These are phyloP conservation scores for Diplotaxis tenuifolia DNA, from an alignment of 345 rosid species.

Conservation along the genomic window DNA sequence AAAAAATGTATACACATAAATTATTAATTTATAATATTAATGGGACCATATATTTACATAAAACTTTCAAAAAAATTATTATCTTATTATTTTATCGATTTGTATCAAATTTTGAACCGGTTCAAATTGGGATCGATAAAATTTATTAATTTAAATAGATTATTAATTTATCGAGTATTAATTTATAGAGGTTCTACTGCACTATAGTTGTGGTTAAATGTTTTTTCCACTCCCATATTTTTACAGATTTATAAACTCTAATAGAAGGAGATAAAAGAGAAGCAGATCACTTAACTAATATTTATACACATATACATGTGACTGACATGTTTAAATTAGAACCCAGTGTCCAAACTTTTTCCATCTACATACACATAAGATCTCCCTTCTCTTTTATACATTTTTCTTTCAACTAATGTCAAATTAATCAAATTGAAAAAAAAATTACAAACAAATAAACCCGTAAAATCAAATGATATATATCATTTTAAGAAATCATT, in stretches of 20 bases:
- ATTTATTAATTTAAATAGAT: no score
- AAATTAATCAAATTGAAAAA: constrained; percentile 2
- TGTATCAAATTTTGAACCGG: no score
- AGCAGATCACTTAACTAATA: constrained; percentile 1
- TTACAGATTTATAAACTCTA: neutral
- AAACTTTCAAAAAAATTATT: no score
- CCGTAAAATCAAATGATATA: neutral
- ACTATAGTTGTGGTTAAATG: neutral
- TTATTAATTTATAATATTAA: no score
- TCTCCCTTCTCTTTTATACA: neutral
- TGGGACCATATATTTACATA: no score
- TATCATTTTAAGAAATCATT: neutral
- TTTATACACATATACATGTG: neutral
- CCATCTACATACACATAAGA: constrained; percentile 4
- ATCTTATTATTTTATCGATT: no score
- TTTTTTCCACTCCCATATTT: neutral
- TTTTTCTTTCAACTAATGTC: neutral
- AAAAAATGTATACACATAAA: no score
- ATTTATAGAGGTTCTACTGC: no score
- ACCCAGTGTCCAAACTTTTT: constrained; percentile 23
- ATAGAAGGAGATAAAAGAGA: neutral
- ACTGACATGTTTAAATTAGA: constrained; percentile 13
- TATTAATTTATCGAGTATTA: no score
- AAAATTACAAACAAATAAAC: neutral
- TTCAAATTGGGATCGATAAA: no score